phyloP scores from a whole-genome alignment of 306 rosid genomes.

The Vachellia collinsii region DNA sequence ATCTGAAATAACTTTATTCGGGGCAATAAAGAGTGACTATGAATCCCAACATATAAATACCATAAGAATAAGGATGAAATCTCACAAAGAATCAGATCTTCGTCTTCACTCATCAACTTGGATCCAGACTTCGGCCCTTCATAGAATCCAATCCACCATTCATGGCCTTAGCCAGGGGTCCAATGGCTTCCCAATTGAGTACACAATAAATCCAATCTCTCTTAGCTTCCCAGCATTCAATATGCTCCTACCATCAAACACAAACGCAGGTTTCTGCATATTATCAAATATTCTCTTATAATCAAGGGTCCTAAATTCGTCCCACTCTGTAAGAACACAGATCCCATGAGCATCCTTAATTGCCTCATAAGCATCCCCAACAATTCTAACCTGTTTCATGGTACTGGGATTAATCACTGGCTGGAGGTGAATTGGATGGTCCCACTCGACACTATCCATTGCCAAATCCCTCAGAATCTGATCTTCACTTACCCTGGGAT shows the following conservation, averaged over 20 bases:
- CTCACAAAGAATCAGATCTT: neutral
- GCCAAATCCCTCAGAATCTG: constrained; percentile 71
- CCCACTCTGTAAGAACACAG: constrained; percentile 91
- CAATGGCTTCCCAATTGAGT: constrained; percentile 79
- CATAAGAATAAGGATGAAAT: neutral
- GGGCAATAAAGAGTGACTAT: neutral
- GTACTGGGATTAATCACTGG: constrained; percentile 40
- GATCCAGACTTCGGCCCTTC: constrained; percentile 15
- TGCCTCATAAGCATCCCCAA: constrained; percentile 70
- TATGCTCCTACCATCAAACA: constrained; percentile 79
- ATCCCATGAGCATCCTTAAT: constrained; percentile 74
- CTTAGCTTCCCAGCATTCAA: constrained; percentile 65
- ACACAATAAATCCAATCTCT: constrained; percentile 73
- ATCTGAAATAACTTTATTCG: neutral
- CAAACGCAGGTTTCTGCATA: constrained; percentile 86
- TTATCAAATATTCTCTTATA: constrained; percentile 58
- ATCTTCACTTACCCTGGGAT: constrained; percentile 63
- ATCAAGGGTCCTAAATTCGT: constrained; percentile 77
- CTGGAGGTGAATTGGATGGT: constrained; percentile 63
- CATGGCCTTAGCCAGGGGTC: constrained; percentile 60
- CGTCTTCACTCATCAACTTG: neutral
- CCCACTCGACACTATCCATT: constrained; percentile 57
- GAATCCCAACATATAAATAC: neutral
- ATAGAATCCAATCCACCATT: constrained; percentile 20
- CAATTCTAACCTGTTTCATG: constrained; percentile 55